These are phyloP conservation scores for Apophysomyces sp. DNA, from an alignment of 371 early-diverging fungal species.

Conservation along the genomic window DNA sequence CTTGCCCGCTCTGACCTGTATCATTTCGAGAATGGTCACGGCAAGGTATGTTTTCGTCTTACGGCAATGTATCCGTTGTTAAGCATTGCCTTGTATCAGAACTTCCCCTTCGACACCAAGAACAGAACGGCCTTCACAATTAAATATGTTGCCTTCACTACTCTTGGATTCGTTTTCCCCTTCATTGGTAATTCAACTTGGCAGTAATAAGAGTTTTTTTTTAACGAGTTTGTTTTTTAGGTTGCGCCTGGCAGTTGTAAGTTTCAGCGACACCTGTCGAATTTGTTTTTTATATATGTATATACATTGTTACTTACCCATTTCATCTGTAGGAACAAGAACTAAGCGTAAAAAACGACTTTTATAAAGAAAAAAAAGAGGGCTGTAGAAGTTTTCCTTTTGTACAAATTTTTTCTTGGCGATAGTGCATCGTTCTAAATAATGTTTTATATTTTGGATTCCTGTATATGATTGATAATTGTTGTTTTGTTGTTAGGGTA, in stretches of 20 bases:
- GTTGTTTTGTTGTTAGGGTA: too few species aligned
- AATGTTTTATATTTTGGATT: neutral
- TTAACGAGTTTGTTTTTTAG: neutral
- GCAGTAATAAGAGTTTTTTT: neutral
- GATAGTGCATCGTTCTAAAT: neutral
- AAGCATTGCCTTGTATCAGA: slow-evolving; percentile 19
- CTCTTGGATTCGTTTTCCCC: slow-evolving; percentile 43
- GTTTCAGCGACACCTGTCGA: slow-evolving; percentile 1
- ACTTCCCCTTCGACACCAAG: slow-evolving; percentile 54
- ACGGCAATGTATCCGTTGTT: too few species aligned
- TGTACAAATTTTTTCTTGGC: neutral
- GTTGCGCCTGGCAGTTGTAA: slow-evolving; percentile 27
- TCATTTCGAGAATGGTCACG: slow-evolving; percentile 34
- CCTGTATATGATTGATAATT: neutral
- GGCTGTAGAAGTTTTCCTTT: neutral
- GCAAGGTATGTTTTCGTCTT: slow-evolving; percentile 25
- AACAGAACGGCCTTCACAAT: slow-evolving; percentile 47
- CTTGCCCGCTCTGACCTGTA: slow-evolving; percentile 33
- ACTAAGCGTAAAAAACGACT: neutral
- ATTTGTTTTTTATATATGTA: too few species aligned
- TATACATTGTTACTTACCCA: too few species aligned
- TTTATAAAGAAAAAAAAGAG: neutral
- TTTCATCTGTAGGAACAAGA: neutral
- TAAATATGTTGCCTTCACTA: slow-evolving; percentile 39
- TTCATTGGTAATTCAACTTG: slow-evolving; percentile 36